Evolutionary conservation across 2,329 filamentous ascomycete genomes (phyloP), one percentile per base, ranked within the genome.

Genomic region (Claviceps purpurea): DNA sequence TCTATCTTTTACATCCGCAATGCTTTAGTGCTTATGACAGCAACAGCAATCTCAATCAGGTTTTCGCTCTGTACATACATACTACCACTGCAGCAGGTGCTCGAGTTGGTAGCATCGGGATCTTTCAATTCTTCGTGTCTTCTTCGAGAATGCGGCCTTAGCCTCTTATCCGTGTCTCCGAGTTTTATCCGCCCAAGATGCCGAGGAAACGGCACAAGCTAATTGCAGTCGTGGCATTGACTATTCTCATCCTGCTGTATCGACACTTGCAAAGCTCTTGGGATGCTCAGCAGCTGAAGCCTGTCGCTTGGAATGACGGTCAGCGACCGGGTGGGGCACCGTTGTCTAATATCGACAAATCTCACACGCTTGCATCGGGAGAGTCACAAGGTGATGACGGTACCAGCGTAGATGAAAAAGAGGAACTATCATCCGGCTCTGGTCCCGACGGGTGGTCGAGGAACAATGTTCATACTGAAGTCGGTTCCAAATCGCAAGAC

Each of bases 131-230:
- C 41, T 13, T 26, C 7, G 26, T 26, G 26, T 13, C 13, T 20
- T 43, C 41, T 20, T 43, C 41, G 10, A 22, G 16, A 43, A 22
- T 43, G 10, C 18, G 18, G 10, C 41, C 22, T 43, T 20, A 42
- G 8, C 20, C 39, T 41, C 39, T 41, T 40, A 4, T 7, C 39
- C 5, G 3, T 5, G 14, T n/a, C 14, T n/a, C 18, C 4, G 18
- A 5, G 3, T 24, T 26, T 22, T 4, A 14, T 13, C 13, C 53
- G 39, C 40, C 50, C 58, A 65, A 60, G 59, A 81, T 84, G 75
- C 65, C 78, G 53, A 77, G 82, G 50, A 72, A 82, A 59, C 73
- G 81, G 62, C 83, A 83, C 61, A 76, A 82, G 54, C 70, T 81
- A 53, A 81, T 83, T 55, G 64, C 79, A 38, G 62, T 79, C 55